phyloP scores from a whole-genome alignment of 306 rosid genomes.

The Acmispon strigosus region DNA sequence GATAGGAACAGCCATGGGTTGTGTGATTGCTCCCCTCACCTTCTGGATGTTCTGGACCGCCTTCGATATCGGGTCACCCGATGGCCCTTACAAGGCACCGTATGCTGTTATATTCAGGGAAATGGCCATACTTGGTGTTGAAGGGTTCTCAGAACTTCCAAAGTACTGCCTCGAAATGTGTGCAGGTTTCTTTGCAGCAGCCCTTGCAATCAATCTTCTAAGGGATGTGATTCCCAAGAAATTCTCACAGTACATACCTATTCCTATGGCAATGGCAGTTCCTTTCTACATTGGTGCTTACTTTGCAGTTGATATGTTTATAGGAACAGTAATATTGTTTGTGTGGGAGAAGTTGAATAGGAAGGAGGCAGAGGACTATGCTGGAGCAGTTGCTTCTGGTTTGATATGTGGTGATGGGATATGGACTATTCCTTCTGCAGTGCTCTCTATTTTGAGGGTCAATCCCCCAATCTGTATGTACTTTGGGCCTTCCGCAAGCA shows the following conservation, averaged over 20 bases:
- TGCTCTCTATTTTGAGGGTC: conserved; percentile 75
- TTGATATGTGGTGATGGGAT: conserved; percentile 95
- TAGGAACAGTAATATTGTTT: conserved; percentile 73
- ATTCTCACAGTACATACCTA: conserved; percentile 68
- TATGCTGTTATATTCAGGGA: conserved; percentile 81
- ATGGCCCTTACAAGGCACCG: conserved; percentile 92
- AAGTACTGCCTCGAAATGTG: conserved; percentile 76
- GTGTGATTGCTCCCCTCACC: conserved; percentile 89
- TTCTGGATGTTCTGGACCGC: conserved; percentile 98
- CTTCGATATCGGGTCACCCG: conserved; percentile 84
- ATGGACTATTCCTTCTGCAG: conserved; percentile 92
- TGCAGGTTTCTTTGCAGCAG: conserved; percentile 64
- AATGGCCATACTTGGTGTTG: conserved; percentile 83
- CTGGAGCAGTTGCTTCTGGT: conserved; percentile 96
- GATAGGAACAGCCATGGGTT: conserved; percentile 92
- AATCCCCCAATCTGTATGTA: conserved; percentile 93
- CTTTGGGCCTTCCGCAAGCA: conserved; percentile 64
- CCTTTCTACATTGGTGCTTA: conserved; percentile 92
- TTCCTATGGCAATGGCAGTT: conserved; percentile 97
- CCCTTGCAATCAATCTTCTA: conserved; percentile 57
- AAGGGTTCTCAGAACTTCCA: conserved; percentile 94
- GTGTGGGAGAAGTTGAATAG: conserved; percentile 75
- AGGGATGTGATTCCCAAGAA: conserved; percentile 64
- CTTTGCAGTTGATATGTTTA: conserved; percentile 84
- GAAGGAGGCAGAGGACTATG: conserved; percentile 73